Percentiles rank a stretch among this genome's conserved stretches.
Evolutionary conservation across 768 basidiomycete genomes (phyloP).

Genomic region (Termitomyces sp.): DNA sequence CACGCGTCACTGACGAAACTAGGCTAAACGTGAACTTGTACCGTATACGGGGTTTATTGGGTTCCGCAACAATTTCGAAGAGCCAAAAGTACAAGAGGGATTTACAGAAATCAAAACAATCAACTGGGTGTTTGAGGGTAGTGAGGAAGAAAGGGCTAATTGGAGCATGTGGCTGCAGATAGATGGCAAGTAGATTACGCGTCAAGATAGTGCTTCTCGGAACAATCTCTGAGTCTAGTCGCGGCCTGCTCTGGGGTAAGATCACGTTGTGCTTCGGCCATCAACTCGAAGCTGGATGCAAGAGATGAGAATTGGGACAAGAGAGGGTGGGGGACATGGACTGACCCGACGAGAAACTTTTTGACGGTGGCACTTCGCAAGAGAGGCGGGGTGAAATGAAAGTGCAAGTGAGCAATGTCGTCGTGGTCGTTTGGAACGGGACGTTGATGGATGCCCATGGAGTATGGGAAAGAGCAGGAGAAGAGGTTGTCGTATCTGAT

Average conservation of each 20-base stretch:
- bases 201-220: constrained; percentile 56
- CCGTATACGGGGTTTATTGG: constrained; percentile 55
- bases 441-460: constrained; percentile 91
- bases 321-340: constrained; percentile 2
- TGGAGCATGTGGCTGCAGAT: constrained; percentile 90
- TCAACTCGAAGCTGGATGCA: constrained; percentile 68
- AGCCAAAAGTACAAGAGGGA: constrained; percentile 64
- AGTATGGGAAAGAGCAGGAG: constrained; percentile 85
- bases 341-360: constrained; percentile 88
- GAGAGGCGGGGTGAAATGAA: constrained; percentile 85
- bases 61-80: constrained; percentile 59
- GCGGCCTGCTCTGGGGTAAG: constrained; percentile 89
- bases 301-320: background rate
- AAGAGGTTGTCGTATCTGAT: constrained; percentile 77
- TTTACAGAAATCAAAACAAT: constrained; percentile 71
- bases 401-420: constrained; percentile 72
- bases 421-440: constrained; percentile 49
- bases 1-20: background rate
- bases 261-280: constrained; percentile 88
- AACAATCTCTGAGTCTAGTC: constrained; percentile 43
- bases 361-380: constrained; percentile 74
- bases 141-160: constrained; percentile 56
- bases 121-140: constrained; percentile 77
- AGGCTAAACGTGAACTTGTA: constrained; percentile 47
- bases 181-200: constrained; percentile 56